Evolutionary conservation across 768 basidiomycete genomes (phyloP).

Genomic region (Termitomyces sp.): DNA sequence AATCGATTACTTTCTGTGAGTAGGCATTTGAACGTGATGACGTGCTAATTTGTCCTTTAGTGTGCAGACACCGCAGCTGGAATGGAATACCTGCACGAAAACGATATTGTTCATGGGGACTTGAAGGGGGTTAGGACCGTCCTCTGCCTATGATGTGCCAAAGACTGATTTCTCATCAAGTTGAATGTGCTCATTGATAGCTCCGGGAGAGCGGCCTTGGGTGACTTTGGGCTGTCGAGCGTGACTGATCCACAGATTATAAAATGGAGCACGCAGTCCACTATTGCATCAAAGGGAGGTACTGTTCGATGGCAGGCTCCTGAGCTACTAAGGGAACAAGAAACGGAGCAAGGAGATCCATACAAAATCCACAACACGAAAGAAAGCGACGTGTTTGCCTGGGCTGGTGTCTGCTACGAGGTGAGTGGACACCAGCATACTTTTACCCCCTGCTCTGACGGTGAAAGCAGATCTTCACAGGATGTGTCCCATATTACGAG

Average conservation of each 20-base stretch:
- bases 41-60: neutral
- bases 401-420: constrained; percentile 1
- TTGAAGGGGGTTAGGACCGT: neutral
- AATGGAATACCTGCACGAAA: constrained; percentile 1
- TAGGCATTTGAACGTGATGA: too few species aligned
- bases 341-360: neutral
- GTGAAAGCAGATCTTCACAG: neutral
- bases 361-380: neutral
- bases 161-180: neutral
- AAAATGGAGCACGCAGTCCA: neutral
- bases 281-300: neutral
- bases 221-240: neutral
- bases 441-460: neutral
- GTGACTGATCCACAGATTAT: neutral
- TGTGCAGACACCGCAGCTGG: constrained; percentile 1
- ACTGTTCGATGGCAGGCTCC: constrained; percentile 3
- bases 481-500: neutral
- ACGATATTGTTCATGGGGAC: constrained; percentile 3
- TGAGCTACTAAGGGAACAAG: neutral
- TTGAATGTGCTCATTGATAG: neutral
- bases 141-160: neutral
- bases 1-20: constrained; percentile 3
- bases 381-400: constrained; percentile 3
- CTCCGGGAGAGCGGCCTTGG: neutral
- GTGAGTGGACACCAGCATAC: neutral